Evolutionary conservation across 1,139 yeast species (phyloP), one percentile per base, ranked within the genome.

Genomic region (Hansenula sp.): DNA sequence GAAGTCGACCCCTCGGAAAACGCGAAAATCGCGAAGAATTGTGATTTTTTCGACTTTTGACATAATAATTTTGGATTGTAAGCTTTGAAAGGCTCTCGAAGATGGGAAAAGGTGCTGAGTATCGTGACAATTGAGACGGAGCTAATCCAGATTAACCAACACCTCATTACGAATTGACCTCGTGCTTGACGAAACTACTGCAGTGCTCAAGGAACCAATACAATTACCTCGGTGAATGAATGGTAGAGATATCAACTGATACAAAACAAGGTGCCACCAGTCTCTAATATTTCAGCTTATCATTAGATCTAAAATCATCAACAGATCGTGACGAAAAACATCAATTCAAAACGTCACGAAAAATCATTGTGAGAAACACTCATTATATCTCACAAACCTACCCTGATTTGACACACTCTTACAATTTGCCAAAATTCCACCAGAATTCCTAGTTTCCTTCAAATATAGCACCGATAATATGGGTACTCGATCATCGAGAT

Each of bases 401-500:
- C 18, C 17, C 13, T 24, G 10, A 28, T 12, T 18, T 21, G 15
- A n/a, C 15, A 12, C 35, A 27, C 28, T 21, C 25, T 33, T 32
- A 19, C 21, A 17, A 16, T 13, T 27, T 33, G 35, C 27, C 52
- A 48, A 45, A 17, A 47, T 48, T 36, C 29, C 41, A 2, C 28
- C 17, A 32, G 11, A 31, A 42, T 39, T 38, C 29, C 15, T 43
- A 17, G 41, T 48, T 8, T 31, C 50, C 12, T 41, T 47, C 43
- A 40, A 41, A 31, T 49, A 47, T 36, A 41, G 33, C 38, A n/a
- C 42, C 28, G 43, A 28, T 28, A 34, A 38, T 15, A 51, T 50
- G 55, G 47, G 46, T 15, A 47, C 49, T 36, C 47, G 48, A 13
- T 29, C 44, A 13, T 40, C 46, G 21, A 43, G 43, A 27, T 27